phyloP scores from a whole-genome alignment of 345 rosid species.

The Populus simonii region DNA sequence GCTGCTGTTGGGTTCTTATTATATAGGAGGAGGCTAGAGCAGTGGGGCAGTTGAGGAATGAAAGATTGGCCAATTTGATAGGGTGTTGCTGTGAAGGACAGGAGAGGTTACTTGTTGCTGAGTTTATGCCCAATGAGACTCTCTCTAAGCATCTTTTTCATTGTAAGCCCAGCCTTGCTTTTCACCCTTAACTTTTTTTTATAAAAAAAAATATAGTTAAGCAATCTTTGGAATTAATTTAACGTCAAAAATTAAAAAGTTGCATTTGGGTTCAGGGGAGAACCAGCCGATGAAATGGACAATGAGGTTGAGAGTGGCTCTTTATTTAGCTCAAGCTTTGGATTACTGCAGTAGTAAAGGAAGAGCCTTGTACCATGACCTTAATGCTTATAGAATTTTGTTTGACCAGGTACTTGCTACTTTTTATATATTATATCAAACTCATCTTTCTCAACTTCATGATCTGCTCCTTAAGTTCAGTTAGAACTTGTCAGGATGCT shows the following conservation, averaged over 20 bases:
- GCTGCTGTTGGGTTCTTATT: conserved; percentile 13
- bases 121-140: conserved; percentile 83
- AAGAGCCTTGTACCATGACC: conserved; percentile 92
- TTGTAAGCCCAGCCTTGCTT: conserved; percentile 39
- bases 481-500: conserved; percentile 60
- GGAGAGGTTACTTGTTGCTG: conserved; percentile 78
- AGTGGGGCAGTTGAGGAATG: conserved; percentile 70
- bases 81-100: conserved; percentile 83
- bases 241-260: not conserved
- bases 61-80: conserved; percentile 66
- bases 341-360: conserved; percentile 87
- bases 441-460: not conserved
- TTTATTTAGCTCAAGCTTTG: conserved; percentile 84
- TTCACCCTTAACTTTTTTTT: not conserved
- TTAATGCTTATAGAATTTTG: conserved; percentile 88
- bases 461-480: conserved; percentile 6
- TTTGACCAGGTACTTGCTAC: conserved; percentile 66
- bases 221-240: not conserved
- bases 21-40: conserved; percentile 81
- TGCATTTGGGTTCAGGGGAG: conserved; percentile 64
- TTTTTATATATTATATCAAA: not conserved
- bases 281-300: conserved; percentile 96
- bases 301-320: conserved; percentile 90
- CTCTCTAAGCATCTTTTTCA: conserved; percentile 92
- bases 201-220: not conserved